Conservation (phyloP, 148 eudicot species). For the Vaccinium darrowii region DNA sequence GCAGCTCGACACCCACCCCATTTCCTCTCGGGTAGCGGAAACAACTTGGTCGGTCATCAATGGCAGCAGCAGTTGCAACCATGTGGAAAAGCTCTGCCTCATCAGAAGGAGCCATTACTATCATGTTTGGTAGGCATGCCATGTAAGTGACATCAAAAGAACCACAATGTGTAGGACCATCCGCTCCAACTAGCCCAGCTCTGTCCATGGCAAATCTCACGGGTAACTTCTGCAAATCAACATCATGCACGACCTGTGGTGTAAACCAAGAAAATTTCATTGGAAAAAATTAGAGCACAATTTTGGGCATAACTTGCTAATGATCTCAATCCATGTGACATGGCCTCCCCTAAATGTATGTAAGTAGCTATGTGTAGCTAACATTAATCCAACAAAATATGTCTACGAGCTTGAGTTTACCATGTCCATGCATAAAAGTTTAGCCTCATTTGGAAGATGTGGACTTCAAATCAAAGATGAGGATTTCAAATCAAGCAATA, state of each 20-base stretch:
- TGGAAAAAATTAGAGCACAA: background rate
- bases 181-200: constrained; percentile 90
- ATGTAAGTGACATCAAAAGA: constrained; percentile 79
- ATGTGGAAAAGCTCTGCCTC: constrained; percentile 86
- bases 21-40: constrained; percentile 88
- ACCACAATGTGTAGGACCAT: constrained; percentile 87
- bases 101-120: constrained; percentile 91
- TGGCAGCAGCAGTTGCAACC: constrained; percentile 93
- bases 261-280: constrained; percentile 13
- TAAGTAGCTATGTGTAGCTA: background rate
- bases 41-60: constrained; percentile 82
- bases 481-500: background rate
- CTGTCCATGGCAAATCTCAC: constrained; percentile 94
- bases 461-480: background rate
- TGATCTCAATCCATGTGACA: background rate
- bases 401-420: background rate
- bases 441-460: background rate
- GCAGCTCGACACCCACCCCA: constrained; percentile 68
- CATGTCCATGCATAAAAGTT: background rate
- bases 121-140: constrained; percentile 95
- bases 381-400: background rate
- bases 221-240: constrained; percentile 81
- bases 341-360: background rate
- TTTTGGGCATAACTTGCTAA: background rate
- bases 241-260: constrained; percentile 82